These are phyloP conservation scores for Phytophthora palmivora DNA, from an alignment of 352 stramenopile species.

Conservation along the genomic window DNA sequence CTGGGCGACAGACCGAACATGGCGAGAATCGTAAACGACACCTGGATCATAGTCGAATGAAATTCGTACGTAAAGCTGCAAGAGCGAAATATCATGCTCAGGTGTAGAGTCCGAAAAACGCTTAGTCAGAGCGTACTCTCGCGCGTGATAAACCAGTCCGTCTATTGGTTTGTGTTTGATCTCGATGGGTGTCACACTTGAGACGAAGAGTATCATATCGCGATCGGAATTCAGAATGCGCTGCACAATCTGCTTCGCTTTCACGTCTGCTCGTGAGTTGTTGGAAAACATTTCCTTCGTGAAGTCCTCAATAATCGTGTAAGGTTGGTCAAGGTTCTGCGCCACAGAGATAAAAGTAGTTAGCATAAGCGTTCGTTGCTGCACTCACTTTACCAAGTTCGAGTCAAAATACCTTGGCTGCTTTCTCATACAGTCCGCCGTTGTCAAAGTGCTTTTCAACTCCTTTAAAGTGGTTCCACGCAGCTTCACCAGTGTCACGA, in stretches of 20 bases:
- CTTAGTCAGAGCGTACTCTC: conserved; percentile 50
- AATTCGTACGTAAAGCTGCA: conserved; percentile 59
- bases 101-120: conserved; percentile 33
- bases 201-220: conserved; percentile 33
- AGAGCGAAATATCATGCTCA: conserved; percentile 41
- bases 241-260: conserved; percentile 33
- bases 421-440: conserved; percentile 10
- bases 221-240: conserved; percentile 23
- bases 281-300: conserved; percentile 37
- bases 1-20: conserved; percentile 47
- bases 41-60: conserved; percentile 49
- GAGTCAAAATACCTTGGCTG: conserved; percentile 4
- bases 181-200: conserved; percentile 20
- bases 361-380: background rate
- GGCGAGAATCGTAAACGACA: conserved; percentile 28
- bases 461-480: conserved; percentile 42
- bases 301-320: conserved; percentile 40
- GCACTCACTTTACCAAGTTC: too few relatives aligned
- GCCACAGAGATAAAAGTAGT: background rate
- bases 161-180: conserved; percentile 35
- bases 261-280: conserved; percentile 35
- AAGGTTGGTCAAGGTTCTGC: conserved; percentile 34
- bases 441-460: conserved; percentile 38
- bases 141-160: conserved; percentile 22
- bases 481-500: conserved; percentile 25